Percentiles rank a stretch among this genome's conserved stretches.
Conservation (phyloP, 345 rosid genomes). For the Physaria fendleri region DNA sequence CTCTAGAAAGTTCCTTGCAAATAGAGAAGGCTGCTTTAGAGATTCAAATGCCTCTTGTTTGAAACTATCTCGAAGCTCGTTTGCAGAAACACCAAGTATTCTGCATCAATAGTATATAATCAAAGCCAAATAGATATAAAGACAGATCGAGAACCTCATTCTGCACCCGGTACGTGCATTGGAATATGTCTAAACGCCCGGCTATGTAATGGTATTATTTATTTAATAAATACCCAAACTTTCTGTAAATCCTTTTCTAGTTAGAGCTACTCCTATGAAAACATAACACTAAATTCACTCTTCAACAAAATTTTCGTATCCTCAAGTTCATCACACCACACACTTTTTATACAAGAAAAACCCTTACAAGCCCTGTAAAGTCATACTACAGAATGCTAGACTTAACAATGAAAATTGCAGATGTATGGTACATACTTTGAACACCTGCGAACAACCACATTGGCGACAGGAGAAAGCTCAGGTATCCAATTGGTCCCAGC, state of each 20-base stretch:
- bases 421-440: constrained; percentile 59
- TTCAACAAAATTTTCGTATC: neutral
- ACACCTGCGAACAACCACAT: constrained; percentile 80
- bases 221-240: neutral
- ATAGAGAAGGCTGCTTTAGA: constrained; percentile 58
- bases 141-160: neutral
- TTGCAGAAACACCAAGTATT: constrained; percentile 54
- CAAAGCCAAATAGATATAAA: neutral
- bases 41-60: constrained; percentile 73
- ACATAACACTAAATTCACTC: neutral
- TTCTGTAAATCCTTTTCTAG: neutral
- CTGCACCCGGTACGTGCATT: neutral
- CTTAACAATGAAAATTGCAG: neutral
- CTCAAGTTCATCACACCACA: neutral
- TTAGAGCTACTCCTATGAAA: neutral
- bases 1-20: constrained; percentile 88
- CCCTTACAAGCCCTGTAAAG: neutral
- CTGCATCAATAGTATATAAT: constrained; percentile 43
- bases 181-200: neutral
- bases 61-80: constrained; percentile 67
- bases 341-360: neutral
- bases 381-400: neutral
- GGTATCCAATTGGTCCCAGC: constrained; percentile 67
- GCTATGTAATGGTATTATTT: neutral
- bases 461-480: constrained; percentile 83